phyloP scores from a whole-genome alignment of 1,139 yeast genomes.

The Lodderomyces jiufengensis region DNA sequence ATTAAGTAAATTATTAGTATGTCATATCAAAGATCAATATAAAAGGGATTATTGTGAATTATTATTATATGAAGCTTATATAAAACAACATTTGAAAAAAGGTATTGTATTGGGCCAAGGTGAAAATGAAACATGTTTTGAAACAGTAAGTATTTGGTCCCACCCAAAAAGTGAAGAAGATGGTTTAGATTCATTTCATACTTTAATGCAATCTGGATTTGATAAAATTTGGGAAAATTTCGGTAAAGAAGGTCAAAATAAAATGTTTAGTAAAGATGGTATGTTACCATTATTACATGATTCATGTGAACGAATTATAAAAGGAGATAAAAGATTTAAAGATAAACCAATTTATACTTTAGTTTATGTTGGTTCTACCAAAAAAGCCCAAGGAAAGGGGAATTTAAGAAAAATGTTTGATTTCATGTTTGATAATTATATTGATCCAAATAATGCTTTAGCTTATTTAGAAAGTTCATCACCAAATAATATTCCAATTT shows the following conservation, averaged over 20 bases:
- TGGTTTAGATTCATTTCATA: conserved; percentile 49
- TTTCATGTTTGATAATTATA: conserved; percentile 48
- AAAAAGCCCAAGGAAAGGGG: conserved; percentile 64
- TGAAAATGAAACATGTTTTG: conserved; percentile 45
- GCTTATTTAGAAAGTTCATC: conserved; percentile 60
- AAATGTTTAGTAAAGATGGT: conserved; percentile 45
- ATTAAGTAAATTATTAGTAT: conserved; percentile 46
- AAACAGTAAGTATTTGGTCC: conserved; percentile 64
- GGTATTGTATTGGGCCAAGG: conserved; percentile 53
- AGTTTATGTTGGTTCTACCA: conserved; percentile 59
- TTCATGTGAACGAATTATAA: conserved; percentile 37
- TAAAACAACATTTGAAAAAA: conserved; percentile 52
- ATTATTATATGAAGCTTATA: conserved; percentile 52
- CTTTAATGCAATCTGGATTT: conserved; percentile 56
- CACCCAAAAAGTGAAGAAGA: conserved; percentile 44
- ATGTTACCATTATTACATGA: conserved; percentile 57
- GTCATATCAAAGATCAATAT: conserved; percentile 38
- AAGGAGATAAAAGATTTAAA: conserved; percentile 31
- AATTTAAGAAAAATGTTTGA: conserved; percentile 57
- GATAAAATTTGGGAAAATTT: conserved; percentile 49
- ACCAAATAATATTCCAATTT: conserved; percentile 52
- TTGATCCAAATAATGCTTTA: conserved; percentile 44
- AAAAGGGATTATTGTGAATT: conserved; percentile 41
- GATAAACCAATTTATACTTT: conserved; percentile 49
- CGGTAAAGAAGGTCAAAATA: conserved; percentile 50